Percentiles rank a stretch among this genome's conserved stretches.
Conservation (phyloP, 2,329 filamentous ascomycete species). For the Macrophomina tecta region DNA sequence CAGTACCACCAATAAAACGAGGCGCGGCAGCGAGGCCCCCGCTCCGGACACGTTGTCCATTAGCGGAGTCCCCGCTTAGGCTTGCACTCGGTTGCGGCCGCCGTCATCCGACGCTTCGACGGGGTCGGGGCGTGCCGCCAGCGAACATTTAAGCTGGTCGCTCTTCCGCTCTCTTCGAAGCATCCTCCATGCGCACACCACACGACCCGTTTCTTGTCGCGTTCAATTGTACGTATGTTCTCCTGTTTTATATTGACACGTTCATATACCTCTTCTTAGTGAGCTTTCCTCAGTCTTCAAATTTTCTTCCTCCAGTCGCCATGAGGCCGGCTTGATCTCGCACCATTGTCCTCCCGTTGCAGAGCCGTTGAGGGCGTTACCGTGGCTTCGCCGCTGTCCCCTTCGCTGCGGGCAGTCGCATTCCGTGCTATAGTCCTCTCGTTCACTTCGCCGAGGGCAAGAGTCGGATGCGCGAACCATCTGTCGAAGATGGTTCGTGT, state of each 20-base stretch:
- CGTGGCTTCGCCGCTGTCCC: conserved; percentile 8
- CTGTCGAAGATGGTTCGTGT: not conserved
- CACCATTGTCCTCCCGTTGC: not conserved
- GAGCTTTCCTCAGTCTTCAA: not conserved
- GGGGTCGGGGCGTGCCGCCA: not conserved
- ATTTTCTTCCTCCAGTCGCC: not conserved
- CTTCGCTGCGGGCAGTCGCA: not conserved
- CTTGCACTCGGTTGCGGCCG: too few relatives aligned
- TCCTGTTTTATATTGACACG: not conserved
- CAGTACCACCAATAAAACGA: not conserved
- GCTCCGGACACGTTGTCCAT: not conserved
- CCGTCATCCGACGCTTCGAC: not conserved
- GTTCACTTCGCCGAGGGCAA: not conserved
- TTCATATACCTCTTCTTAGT: too few relatives aligned
- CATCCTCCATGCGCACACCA: not conserved
- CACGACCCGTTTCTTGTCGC: too few relatives aligned
- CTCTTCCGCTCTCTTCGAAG: too few relatives aligned
- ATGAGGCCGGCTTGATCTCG: not conserved
- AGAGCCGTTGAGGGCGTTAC: not conserved
- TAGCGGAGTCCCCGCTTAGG: not conserved
- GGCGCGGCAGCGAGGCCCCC: not conserved
- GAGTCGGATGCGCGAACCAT: not conserved
- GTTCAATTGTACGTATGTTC: not conserved
- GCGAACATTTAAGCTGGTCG: not conserved
- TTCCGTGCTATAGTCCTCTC: not conserved